Percentiles rank a stretch among this genome's conserved stretches.
Evolutionary conservation across 1,139 yeast genomes (phyloP).

Genomic region (Citeromyces hawaiiensis): DNA sequence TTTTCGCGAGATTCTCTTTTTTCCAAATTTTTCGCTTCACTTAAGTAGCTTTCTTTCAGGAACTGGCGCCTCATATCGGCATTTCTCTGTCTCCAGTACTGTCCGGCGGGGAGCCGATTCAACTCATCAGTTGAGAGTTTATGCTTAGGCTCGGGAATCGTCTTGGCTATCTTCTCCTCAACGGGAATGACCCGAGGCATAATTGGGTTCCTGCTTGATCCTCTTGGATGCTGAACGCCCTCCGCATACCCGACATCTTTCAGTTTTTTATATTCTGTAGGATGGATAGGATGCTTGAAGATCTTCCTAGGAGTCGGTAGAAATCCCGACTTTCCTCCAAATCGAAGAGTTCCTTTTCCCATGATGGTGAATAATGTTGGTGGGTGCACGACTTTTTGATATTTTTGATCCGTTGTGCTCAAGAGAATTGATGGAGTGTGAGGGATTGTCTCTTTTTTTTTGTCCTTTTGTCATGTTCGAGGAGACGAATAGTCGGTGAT

Average conservation of each 20-base stretch:
- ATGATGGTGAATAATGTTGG: slow-evolving; percentile 12
- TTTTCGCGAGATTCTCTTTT: slow-evolving; percentile 22
- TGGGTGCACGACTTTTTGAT: neutral
- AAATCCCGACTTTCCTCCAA: slow-evolving; percentile 69
- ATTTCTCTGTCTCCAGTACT: slow-evolving; percentile 40
- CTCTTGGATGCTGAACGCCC: slow-evolving; percentile 60
- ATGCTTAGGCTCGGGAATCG: slow-evolving; percentile 22
- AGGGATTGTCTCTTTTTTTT: no score
- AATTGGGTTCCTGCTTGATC: slow-evolving; percentile 34
- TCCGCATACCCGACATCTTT: slow-evolving; percentile 60
- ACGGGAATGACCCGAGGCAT: slow-evolving; percentile 41
- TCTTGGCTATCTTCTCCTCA: slow-evolving; percentile 37
- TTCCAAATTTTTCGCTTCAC: slow-evolving; percentile 42
- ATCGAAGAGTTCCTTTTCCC: slow-evolving; percentile 39
- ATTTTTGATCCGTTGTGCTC: no score
- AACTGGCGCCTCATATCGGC: slow-evolving; percentile 65
- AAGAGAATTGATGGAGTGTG: no score
- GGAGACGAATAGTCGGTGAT: no score
- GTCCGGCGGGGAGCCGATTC: slow-evolving; percentile 27
- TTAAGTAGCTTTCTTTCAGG: slow-evolving; percentile 49
- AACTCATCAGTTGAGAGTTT: slow-evolving; percentile 11
- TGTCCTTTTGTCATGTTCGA: no score
- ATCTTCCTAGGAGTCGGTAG: slow-evolving; percentile 68
- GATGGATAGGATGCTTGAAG: slow-evolving; percentile 53
- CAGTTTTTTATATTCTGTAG: slow-evolving; percentile 33